Percentiles rank a stretch among this genome's conserved stretches.
phyloP scores from a whole-genome alignment of 2,329 filamentous ascomycete genomes.

The Malbranchea zuffiana region DNA sequence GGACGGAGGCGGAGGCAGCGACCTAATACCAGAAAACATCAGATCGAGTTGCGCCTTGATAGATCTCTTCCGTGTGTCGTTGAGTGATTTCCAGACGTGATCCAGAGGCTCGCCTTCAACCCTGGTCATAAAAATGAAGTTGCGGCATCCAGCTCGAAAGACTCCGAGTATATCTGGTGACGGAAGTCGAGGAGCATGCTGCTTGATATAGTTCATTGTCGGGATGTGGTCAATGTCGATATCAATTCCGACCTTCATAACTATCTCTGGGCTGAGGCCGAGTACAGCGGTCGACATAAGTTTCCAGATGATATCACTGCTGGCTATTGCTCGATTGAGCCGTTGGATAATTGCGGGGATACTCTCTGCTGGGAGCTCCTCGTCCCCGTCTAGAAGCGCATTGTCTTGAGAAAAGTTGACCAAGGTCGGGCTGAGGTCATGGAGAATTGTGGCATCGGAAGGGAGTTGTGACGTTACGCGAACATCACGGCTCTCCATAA shows the following conservation, averaged over 20 bases:
- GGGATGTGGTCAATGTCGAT: constrained; percentile 10
- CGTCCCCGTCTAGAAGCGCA: neutral
- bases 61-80: constrained; percentile 11
- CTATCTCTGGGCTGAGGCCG: constrained; percentile 4
- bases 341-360: constrained; percentile 2
- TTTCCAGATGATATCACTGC: constrained; percentile 8
- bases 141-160: constrained; percentile 9
- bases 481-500: constrained; percentile 4
- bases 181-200: constrained; percentile 10
- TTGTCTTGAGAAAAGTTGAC: neutral
- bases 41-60: constrained; percentile 13
- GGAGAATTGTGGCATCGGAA: constrained; percentile 5
- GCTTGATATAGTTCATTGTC: constrained; percentile 14
- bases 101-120: constrained; percentile 13
- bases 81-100: constrained; percentile 11
- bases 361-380: neutral
- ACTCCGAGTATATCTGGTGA: constrained; percentile 14
- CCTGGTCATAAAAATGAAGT: constrained; percentile 14
- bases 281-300: constrained; percentile 6
- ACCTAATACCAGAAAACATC: constrained; percentile 13
- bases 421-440: constrained; percentile 5
- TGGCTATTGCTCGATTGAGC: constrained; percentile 8
- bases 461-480: constrained; percentile 8
- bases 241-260: constrained; percentile 6
- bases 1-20: constrained; percentile 10